Evolutionary conservation across 495 filamentous ascomycete species (phyloP).

Genomic region (Astrothelium subdiscretum): DNA sequence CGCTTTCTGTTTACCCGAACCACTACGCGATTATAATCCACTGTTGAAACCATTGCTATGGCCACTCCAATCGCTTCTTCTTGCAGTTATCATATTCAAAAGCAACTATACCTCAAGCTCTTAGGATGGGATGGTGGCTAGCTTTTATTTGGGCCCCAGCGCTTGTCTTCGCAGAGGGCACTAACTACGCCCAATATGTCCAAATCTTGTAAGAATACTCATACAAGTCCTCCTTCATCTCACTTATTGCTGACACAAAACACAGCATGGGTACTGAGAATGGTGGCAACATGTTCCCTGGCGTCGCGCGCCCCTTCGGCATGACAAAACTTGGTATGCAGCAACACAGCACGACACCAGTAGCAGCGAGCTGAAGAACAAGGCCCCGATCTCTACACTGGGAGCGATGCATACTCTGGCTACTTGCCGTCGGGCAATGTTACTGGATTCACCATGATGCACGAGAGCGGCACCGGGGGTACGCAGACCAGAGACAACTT

Average conservation of each 20-base stretch:
- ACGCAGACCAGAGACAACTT: background rate
- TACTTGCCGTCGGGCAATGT: slow-evolving; percentile 48
- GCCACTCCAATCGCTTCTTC: background rate
- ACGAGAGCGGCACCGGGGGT: slow-evolving; percentile 61
- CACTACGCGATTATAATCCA: background rate
- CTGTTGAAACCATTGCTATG: background rate
- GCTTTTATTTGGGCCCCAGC: background rate
- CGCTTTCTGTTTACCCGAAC: no score
- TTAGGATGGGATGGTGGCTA: background rate
- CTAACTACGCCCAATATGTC: slow-evolving; percentile 38
- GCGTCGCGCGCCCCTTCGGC: slow-evolving; percentile 47
- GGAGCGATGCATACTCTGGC: slow-evolving; percentile 53
- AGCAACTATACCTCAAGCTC: background rate
- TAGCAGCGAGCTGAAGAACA: background rate
- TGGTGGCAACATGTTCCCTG: slow-evolving; percentile 62
- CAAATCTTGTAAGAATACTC: slow-evolving; percentile 25
- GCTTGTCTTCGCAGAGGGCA: background rate
- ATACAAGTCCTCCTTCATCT: slow-evolving; percentile 2
- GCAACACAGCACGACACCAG: background rate
- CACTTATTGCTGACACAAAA: slow-evolving; percentile 19
- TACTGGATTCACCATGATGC: slow-evolving; percentile 61
- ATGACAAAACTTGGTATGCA: slow-evolving; percentile 53
- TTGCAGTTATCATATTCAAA: background rate
- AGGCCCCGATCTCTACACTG: slow-evolving; percentile 43
- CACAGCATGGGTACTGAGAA: slow-evolving; percentile 17